Evolutionary conservation across 2,329 filamentous ascomycete genomes (phyloP), one percentile per base, ranked within the genome.

Genomic region (Phialophora tarda): DNA sequence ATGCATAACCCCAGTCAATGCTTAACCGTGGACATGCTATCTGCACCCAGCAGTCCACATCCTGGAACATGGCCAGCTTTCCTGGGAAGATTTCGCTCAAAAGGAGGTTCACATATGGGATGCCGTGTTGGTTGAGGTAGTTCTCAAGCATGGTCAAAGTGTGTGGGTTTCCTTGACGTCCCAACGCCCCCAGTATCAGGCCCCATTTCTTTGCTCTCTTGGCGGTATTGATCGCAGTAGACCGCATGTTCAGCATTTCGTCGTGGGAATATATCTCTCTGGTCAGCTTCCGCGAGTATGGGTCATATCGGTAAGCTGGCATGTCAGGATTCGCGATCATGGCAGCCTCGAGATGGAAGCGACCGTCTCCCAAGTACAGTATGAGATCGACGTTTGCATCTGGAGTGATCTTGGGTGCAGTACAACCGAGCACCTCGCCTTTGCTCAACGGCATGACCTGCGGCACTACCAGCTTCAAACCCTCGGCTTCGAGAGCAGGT

Each of bases 1-100:
- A 99, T 0, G 95, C 95, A 80, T 98, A 98, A 0, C 95, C 95
- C 95, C 95, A 99, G 80, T 99, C 95, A 72, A 99, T 99, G 78
- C 94, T 98, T 76, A 99, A 76, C 58, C 95, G 83, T n/a, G 95
- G 95, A 79, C 95, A 99, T 4, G 95, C 95, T 59, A 99, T 93
- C 79, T 99, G 95, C 47, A 99, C 94, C 95, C 95, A 99, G 73
- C 93, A 96, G 76, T 97, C 94, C 2, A 99, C 91, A 74, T 98
- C 94, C 32, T 82, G 80, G 92, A 99, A 97, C 83, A 95, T 88
- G 0, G 92, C 93, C 71, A 99, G 80, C 81, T 98, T 99, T 0
- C 92, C 93, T 0, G 96, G 95, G 77, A 98, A 97, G 62, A 99
- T 98, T 82, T 99, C 95, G 69, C 91, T 95, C 3, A 99, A 84